Evolutionary conservation across 306 rosid genomes (phyloP), one percentile per base, ranked within the genome.

Genomic region (Quercus parvula): DNA sequence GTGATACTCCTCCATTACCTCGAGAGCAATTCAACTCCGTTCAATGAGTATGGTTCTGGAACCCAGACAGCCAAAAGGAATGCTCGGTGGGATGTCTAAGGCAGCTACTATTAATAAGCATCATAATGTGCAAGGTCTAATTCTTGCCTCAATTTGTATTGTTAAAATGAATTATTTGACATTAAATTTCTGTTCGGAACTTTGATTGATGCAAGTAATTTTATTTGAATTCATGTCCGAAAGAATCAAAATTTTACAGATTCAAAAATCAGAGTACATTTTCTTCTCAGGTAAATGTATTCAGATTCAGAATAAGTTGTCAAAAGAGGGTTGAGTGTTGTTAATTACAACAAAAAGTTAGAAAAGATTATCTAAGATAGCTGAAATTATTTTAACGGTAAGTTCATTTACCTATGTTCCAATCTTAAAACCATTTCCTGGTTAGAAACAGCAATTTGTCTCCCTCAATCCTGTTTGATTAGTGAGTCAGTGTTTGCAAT

Each of bases 1-100:
- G 98, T 93, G 30, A 1, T 76, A 7, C 5, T 83, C 12, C 89
- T 93, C 51, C 82, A 86, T 78, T 57, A 62, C 73, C 86, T 88
- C 71, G 98, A 93, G 73, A 71, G 76, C 38, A 91, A 90, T 84
- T 76, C 88, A 46, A 82, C 88, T 82, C 91, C 90, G 24, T 20
- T 85, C 84, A 88, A 78, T 69, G 13, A 62, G 58, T 75, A 76
- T 24, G 49, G 33, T 18, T 54, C 81, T 73, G 80, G 24, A 1
- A 31, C 31, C 66, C 28, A 9, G 66, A 63, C 11, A 18, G 20
- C 13, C 30, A 59, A 77, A 24, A 54, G 56, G 44, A 70, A 10
- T 33, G 75, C 75, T 59, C 69, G 55, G 85, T 31, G 76, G 33
- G 38, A 57, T 25, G 78, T 68, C 59, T 55, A 63, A 56, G 6